Percentiles rank a stretch among this genome's conserved stretches.
Conservation (phyloP, 2,329 filamentous ascomycete genomes). For the Byssoonygena ceratinophila region DNA sequence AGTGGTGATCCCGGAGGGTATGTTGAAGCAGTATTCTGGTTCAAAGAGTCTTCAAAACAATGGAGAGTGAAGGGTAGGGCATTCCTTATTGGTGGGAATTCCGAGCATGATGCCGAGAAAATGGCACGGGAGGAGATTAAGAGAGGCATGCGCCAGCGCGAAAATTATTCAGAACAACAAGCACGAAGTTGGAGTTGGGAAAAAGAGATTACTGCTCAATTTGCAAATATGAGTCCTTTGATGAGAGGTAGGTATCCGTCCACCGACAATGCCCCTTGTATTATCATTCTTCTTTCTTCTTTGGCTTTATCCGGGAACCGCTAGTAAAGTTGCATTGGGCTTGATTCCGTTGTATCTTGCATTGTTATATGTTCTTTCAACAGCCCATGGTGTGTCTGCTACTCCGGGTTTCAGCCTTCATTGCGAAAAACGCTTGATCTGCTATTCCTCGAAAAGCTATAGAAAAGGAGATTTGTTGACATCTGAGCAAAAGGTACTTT, state of each 20-base stretch:
- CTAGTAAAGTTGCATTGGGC: neutral
- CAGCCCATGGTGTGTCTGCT: neutral
- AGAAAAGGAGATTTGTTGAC: neutral
- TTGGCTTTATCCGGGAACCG: neutral
- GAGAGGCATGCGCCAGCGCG: constrained; percentile 41
- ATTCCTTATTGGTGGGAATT: constrained; percentile 64
- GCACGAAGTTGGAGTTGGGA: constrained; percentile 61
- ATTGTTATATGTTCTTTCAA: neutral
- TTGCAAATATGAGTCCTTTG: constrained; percentile 72
- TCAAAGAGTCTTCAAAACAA: constrained; percentile 58
- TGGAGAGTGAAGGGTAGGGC: constrained; percentile 74
- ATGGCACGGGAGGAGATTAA: constrained; percentile 46
- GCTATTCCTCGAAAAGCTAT: neutral
- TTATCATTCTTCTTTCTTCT: neutral
- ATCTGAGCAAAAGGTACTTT: constrained; percentile 46
- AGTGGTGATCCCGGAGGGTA: constrained; percentile 53
- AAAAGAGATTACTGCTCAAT: constrained; percentile 72
- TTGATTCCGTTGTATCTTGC: neutral
- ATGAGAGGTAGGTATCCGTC: constrained; percentile 54
- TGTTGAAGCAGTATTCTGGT: constrained; percentile 81
- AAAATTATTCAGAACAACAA: constrained; percentile 19
- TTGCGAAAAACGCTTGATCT: neutral
- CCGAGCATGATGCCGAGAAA: constrained; percentile 42
- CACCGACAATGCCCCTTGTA: neutral
- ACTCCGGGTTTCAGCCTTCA: neutral